A percentile compares a stretch with the other conserved stretches of the same genome.
phyloP scores from a whole-genome alignment of 2,329 filamentous ascomycete species.

The Aspergillus sp. region DNA sequence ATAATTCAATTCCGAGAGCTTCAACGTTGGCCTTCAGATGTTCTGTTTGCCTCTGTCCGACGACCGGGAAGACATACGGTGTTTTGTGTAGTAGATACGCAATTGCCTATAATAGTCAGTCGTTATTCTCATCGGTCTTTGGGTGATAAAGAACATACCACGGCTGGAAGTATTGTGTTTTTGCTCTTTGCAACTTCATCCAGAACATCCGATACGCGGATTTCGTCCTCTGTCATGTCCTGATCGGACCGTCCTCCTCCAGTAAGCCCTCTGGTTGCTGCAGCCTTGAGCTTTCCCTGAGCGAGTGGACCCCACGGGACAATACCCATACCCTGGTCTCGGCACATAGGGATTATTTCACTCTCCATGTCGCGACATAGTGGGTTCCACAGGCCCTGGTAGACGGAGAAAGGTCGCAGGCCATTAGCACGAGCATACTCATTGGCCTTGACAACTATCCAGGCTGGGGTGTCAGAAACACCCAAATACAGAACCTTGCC shows the following conservation, averaged over 20 bases:
- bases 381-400: slow-evolving; percentile 42
- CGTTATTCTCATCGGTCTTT: slow-evolving; percentile 34
- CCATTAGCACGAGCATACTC: slow-evolving; percentile 40
- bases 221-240: slow-evolving; percentile 52
- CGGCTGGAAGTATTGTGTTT: background rate
- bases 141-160: background rate
- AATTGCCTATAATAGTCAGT: slow-evolving; percentile 57
- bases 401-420: slow-evolving; percentile 41
- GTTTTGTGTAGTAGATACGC: slow-evolving; percentile 73
- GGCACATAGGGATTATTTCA: slow-evolving; percentile 36
- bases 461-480: slow-evolving; percentile 42
- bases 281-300: background rate
- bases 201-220: slow-evolving; percentile 32
- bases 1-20: slow-evolving; percentile 61
- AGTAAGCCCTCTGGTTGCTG: background rate
- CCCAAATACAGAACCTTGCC: slow-evolving; percentile 46
- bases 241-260: background rate
- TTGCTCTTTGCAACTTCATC: background rate
- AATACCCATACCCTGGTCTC: slow-evolving; percentile 31
- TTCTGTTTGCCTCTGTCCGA: slow-evolving; percentile 67
- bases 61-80: slow-evolving; percentile 70
- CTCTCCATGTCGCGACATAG: slow-evolving; percentile 40
- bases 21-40: slow-evolving; percentile 71
- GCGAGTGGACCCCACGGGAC: background rate
- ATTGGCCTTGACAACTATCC: slow-evolving; percentile 41